Evolutionary conservation across 768 basidiomycete genomes (phyloP).

Genomic region (Psilocybe azurescens): DNA sequence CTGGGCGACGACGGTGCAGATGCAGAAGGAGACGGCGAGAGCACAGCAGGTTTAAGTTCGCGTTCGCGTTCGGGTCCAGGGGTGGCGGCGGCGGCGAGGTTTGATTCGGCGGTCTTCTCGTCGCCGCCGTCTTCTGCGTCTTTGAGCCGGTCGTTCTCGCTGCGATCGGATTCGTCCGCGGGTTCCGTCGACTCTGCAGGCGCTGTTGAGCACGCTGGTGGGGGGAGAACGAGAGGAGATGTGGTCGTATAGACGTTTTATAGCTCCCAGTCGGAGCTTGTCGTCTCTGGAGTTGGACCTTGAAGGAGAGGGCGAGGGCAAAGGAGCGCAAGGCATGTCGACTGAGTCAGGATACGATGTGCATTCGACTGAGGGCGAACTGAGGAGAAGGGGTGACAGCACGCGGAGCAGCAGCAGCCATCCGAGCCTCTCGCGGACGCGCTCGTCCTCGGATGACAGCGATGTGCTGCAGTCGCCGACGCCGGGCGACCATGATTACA

Average conservation of each 20-base stretch:
- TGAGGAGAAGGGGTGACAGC: conserved; percentile 6
- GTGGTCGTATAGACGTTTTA: conserved; percentile 8
- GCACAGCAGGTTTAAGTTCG: background rate
- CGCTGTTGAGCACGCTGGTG: conserved; percentile 7
- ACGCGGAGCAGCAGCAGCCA: conserved; percentile 20
- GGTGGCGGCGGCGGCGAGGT: background rate
- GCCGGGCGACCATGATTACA: conserved; percentile 18
- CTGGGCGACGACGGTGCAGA: conserved; percentile 4
- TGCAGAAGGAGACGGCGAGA: background rate
- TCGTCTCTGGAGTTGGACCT: conserved; percentile 24
- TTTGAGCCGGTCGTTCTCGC: conserved; percentile 37
- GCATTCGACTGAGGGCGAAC: background rate
- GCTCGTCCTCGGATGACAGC: conserved; percentile 27
- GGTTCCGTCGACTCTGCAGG: conserved; percentile 32
- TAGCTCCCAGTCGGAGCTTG: conserved; percentile 13
- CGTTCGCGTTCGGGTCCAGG: background rate
- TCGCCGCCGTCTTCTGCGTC: conserved; percentile 23
- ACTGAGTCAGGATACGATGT: background rate
- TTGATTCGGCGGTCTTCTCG: conserved; percentile 17
- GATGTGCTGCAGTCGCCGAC: conserved; percentile 24
- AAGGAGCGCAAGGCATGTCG: background rate
- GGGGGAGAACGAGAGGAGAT: background rate
- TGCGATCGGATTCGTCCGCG: conserved; percentile 37
- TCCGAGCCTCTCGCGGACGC: conserved; percentile 24
- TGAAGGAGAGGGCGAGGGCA: background rate